Conservation (phyloP, 192 early-diverging fungal genomes). For the Coemansia sp. region DNA sequence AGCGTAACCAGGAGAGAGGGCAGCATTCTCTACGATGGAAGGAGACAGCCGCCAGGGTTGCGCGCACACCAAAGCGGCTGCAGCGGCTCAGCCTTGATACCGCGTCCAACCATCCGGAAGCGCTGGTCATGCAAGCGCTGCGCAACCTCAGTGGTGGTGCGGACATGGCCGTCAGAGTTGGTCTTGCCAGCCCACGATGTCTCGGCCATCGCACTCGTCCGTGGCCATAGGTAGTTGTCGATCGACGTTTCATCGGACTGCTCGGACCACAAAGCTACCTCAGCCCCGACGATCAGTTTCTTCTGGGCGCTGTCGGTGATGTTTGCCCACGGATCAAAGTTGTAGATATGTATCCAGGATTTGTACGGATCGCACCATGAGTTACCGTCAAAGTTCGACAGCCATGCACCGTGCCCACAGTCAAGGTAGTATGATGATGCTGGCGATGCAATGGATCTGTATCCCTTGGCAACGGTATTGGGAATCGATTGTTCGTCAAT, state of each 20-base stretch:
- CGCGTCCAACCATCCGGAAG: conserved; percentile 67
- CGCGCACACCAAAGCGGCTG: conserved; percentile 76
- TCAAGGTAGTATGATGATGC: conserved; percentile 71
- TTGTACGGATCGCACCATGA: conserved; percentile 80
- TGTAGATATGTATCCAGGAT: conserved; percentile 72
- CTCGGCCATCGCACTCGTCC: conserved; percentile 66
- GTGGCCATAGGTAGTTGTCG: conserved; percentile 70
- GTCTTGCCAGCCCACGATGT: conserved; percentile 69
- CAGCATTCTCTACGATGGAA: conserved; percentile 11
- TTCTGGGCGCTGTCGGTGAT: conserved; percentile 55
- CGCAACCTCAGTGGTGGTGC: conserved; percentile 61
- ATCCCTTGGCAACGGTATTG: conserved; percentile 60
- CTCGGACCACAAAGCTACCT: conserved; percentile 73
- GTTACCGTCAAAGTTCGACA: conserved; percentile 62
- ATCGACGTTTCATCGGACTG: conserved; percentile 60
- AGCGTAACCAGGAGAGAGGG: no score
- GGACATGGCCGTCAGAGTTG: conserved; percentile 52
- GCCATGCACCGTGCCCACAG: conserved; percentile 76
- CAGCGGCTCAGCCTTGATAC: conserved; percentile 66
- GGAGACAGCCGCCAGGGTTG: conserved; percentile 56
- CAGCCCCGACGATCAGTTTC: conserved; percentile 66
- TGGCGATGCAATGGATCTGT: conserved; percentile 64
- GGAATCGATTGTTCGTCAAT: conserved; percentile 61
- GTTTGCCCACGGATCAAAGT: conserved; percentile 62
- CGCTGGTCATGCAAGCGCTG: conserved; percentile 70